Evolutionary conservation across 805 yeast genomes (phyloP).

Genomic region (Teunomyces cretensis): DNA sequence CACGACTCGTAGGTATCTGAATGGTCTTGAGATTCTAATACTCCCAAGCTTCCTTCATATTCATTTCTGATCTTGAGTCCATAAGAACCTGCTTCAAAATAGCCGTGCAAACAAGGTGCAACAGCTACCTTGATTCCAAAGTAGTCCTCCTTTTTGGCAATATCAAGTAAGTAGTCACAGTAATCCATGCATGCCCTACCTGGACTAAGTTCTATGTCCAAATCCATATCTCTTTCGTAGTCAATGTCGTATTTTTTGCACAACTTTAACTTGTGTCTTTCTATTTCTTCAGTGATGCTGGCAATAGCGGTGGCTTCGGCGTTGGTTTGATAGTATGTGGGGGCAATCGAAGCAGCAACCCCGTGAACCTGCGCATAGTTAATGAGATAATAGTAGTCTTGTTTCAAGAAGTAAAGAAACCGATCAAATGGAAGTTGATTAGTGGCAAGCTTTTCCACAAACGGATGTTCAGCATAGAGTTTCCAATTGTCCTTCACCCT

Average conservation of each 20-base stretch:
- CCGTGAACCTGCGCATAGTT: constrained; percentile 68
- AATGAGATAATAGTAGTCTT: constrained; percentile 70
- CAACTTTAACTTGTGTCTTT: constrained; percentile 54
- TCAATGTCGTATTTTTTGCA: constrained; percentile 37
- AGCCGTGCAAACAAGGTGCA: constrained; percentile 77
- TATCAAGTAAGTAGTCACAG: constrained; percentile 55
- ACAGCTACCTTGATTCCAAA: constrained; percentile 65
- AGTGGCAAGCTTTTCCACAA: constrained; percentile 53
- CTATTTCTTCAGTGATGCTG: constrained; percentile 55
- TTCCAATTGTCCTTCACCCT: constrained; percentile 56
- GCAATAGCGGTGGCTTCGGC: constrained; percentile 51
- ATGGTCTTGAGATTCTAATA: constrained; percentile 15
- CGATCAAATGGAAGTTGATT: constrained; percentile 48
- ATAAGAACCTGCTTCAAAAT: constrained; percentile 52
- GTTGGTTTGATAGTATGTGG: constrained; percentile 49
- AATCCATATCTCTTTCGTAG: constrained; percentile 30
- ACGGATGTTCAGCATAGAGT: constrained; percentile 58
- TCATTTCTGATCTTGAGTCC: constrained; percentile 23
- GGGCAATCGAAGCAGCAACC: constrained; percentile 62
- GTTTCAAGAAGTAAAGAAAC: constrained; percentile 55
- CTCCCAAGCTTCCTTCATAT: constrained; percentile 17
- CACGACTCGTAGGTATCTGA: constrained; percentile 47
- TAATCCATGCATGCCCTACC: constrained; percentile 61
- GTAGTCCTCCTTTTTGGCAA: constrained; percentile 58
- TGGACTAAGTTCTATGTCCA: constrained; percentile 47